Percentiles rank a stretch among this genome's conserved stretches.
Evolutionary conservation across 129 eudicot genomes (phyloP).

Genomic region (Centella asiatica): DNA sequence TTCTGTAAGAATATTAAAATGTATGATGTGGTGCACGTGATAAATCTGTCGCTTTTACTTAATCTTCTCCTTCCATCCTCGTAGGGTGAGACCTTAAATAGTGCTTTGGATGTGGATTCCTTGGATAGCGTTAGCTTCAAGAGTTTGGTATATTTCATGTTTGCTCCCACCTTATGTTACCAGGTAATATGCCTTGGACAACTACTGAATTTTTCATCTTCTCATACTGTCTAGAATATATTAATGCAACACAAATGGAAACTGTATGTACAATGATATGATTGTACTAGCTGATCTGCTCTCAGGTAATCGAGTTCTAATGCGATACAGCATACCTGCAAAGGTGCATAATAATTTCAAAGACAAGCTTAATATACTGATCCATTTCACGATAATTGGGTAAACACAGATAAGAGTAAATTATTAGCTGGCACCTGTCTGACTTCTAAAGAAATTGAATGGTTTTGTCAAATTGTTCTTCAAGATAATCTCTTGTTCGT

Average conservation of each 20-base stretch:
- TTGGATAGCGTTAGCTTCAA: constrained; percentile 52
- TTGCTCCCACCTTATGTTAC: constrained; percentile 96
- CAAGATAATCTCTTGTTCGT: no score
- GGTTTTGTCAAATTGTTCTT: no score
- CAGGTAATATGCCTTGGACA: constrained; percentile 42
- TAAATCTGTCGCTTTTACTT: not conserved
- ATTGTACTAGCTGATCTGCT: not conserved
- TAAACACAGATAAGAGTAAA: no score
- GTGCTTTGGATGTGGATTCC: constrained; percentile 32
- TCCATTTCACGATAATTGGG: no score
- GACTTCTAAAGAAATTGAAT: not conserved
- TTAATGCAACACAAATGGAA: not conserved
- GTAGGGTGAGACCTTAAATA: constrained; percentile 47
- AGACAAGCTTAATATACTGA: not conserved
- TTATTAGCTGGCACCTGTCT: not conserved
- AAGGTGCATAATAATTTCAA: not conserved
- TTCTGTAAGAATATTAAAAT: not conserved
- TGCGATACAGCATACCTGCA: not conserved
- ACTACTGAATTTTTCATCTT: not conserved
- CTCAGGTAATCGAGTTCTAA: not conserved
- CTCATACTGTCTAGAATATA: no score
- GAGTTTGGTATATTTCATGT: constrained; percentile 86
- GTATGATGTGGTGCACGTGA: not conserved
- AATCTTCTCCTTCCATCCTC: constrained; percentile 1
- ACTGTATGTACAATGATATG: not conserved